phyloP scores from a whole-genome alignment of 768 basidiomycete genomes.

The Ramaria sp. region DNA sequence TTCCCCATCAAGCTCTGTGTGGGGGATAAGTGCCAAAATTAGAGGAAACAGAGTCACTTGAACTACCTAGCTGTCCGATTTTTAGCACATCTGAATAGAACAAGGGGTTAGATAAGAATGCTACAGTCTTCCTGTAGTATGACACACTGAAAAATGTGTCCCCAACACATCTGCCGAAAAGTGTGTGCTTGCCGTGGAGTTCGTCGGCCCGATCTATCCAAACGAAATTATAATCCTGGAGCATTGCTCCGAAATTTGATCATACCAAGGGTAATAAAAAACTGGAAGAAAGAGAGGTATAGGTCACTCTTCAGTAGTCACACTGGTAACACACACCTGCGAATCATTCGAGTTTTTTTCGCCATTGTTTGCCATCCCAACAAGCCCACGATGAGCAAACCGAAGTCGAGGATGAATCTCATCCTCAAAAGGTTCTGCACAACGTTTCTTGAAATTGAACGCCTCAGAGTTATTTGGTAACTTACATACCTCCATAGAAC shows the following conservation, averaged over 20 bases:
- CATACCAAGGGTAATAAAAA: conserved; percentile 85
- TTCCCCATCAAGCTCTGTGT: conserved; percentile 58
- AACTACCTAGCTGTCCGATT: conserved; percentile 78
- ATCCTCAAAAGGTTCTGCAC: conserved; percentile 80
- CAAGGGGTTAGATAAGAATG: neutral
- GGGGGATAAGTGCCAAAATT: conserved; percentile 1
- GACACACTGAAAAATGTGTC: conserved; percentile 82
- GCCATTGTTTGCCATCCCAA: conserved; percentile 91
- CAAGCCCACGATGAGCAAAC: conserved; percentile 80
- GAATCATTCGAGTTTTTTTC: conserved; percentile 84
- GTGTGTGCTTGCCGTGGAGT: conserved; percentile 86
- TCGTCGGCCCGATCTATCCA: conserved; percentile 83
- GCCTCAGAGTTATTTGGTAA: neutral
- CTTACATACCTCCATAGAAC: conserved; percentile 70
- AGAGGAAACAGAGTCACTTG: neutral
- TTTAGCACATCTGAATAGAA: conserved; percentile 72
- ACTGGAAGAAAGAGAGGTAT: conserved; percentile 22
- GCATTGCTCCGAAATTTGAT: neutral
- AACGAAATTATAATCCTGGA: neutral
- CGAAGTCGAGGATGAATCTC: conserved; percentile 89
- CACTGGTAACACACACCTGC: conserved; percentile 30
- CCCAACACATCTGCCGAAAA: conserved; percentile 85
- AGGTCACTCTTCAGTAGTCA: neutral
- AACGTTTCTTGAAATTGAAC: conserved; percentile 15
- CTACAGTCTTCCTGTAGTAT: conserved; percentile 9